Evolutionary conservation across 164 flowering plant species (phyloP), one percentile per base, ranked within the genome.

Genomic region (Brasenia schreberi): DNA sequence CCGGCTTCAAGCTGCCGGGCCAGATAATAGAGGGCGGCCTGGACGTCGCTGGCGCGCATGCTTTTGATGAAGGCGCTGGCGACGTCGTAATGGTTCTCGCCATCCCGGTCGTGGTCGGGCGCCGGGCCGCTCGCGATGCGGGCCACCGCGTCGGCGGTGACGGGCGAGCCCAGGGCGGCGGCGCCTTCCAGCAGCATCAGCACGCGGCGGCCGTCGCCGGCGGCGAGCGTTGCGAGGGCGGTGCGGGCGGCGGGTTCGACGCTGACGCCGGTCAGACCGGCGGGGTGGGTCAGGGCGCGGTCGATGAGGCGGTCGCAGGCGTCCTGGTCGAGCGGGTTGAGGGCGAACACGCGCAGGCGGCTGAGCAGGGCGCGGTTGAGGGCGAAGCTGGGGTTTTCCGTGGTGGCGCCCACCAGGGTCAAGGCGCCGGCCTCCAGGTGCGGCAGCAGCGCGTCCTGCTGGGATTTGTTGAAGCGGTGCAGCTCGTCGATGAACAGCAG

Each of bases 1-100:
- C 98, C 98, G 52, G 95, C 98, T 75, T 88, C 87, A 33, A 92
- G 65, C 98, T 89, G 87, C 75, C 98, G 84, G 0, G 82, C 96
- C 62, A 92, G 68, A 96, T 96, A 92, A 72, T 92, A 92, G 23
- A 92, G 84, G 2, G 96, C 66, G 2, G 96, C 98, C 76, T 88
- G 71, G 0, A 88, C 84, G 69, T 92, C 96, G 61, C 85, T 81
- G 18, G 96, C 98, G 19, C 98, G 77, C 95, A 92, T 89, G 0
- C 96, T 89, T 78, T 92, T 92, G 71, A 84, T 88, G 17, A 92
- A 81, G 0, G 95, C 98, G 62, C 95, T 88, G 33, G 89, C 89
- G 6, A 87, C 74, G 66, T 92, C 87, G 66, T 89, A 92, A 65
- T 92, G 97, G 67, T 92, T 87, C 27, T 92, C 97, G 33, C 97